These are phyloP conservation scores for Dendrostoma leiphaemia DNA, from an alignment of 2,329 filamentous ascomycete genomes.

Conservation along the genomic window DNA sequence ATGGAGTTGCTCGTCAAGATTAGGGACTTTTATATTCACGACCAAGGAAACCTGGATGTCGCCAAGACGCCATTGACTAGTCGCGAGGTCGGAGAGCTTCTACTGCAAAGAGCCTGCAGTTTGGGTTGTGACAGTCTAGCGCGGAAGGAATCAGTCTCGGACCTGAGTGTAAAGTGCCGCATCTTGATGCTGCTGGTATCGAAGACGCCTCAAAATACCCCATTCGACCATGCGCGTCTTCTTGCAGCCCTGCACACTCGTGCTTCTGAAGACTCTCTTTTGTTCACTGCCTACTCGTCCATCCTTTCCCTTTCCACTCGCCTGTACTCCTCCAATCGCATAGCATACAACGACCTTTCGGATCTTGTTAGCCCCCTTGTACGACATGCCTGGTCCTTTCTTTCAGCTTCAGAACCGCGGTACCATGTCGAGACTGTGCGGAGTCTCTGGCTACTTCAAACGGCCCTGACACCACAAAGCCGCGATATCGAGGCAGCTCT, in stretches of 20 bases:
- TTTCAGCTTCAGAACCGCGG: constrained; percentile 82
- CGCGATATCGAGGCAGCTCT: constrained; percentile 80
- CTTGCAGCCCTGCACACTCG: constrained; percentile 50
- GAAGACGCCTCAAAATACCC: constrained; percentile 46
- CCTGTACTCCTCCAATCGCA: constrained; percentile 52
- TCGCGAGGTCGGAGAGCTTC: constrained; percentile 55
- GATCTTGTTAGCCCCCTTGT: constrained; percentile 68
- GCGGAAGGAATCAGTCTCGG: constrained; percentile 37
- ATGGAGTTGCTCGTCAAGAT: constrained; percentile 60
- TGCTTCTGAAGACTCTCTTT: constrained; percentile 38
- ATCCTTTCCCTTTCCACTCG: constrained; percentile 57
- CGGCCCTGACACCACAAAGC: constrained; percentile 62
- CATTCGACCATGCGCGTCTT: constrained; percentile 46
- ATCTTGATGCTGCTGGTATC: constrained; percentile 57
- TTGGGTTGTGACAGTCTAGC: constrained; percentile 48
- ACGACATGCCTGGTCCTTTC: constrained; percentile 71
- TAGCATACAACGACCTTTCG: constrained; percentile 52
- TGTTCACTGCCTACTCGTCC: constrained; percentile 57
- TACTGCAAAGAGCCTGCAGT: constrained; percentile 58
- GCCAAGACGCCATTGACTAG: constrained; percentile 58
- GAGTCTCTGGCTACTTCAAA: constrained; percentile 82
- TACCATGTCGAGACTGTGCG: constrained; percentile 92
- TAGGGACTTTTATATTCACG: constrained; percentile 64
- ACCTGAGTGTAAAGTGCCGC: constrained; percentile 56
- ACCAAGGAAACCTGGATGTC: constrained; percentile 68